Evolutionary conservation across 345 rosid genomes (phyloP).

Genomic region (Gossypium australe): DNA sequence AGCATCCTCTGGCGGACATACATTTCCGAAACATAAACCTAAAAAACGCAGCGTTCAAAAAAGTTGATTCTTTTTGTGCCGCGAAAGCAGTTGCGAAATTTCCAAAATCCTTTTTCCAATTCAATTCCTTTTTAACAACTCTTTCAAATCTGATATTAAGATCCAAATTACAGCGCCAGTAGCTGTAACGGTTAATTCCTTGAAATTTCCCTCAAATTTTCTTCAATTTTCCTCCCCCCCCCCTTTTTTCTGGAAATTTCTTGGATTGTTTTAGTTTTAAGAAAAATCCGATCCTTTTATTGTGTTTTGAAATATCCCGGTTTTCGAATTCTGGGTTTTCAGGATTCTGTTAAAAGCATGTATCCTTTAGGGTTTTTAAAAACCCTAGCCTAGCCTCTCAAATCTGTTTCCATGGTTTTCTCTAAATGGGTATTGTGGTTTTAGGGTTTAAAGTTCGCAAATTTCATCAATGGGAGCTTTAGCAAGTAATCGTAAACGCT

Average conservation of each 20-base stretch:
- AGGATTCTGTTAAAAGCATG: neutral
- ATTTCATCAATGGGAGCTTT: conserved; percentile 55
- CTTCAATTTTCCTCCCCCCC: neutral
- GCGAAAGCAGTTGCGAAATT: neutral
- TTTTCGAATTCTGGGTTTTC: neutral
- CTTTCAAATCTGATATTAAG: neutral
- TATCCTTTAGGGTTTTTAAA: neutral
- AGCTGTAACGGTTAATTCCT: neutral
- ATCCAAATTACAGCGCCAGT: neutral
- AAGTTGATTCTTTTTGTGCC: neutral
- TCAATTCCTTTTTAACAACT: neutral
- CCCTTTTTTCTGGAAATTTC: neutral
- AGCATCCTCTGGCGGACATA: neutral
- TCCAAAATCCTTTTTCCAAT: neutral
- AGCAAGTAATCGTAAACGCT: conserved; percentile 57
- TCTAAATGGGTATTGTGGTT: conserved; percentile 23
- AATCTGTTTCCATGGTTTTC: conserved; percentile 9
- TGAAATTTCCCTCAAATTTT: neutral
- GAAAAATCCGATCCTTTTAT: neutral
- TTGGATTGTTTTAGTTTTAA: neutral
- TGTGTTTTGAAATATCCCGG: neutral
- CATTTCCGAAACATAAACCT: neutral
- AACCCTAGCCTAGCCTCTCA: neutral
- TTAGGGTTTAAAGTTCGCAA: conserved; percentile 28
- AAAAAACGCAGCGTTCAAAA: neutral